Base-by-base conservation (phyloP, 1,284 basidiomycete species). In the Trametes pubescens region DNA sequence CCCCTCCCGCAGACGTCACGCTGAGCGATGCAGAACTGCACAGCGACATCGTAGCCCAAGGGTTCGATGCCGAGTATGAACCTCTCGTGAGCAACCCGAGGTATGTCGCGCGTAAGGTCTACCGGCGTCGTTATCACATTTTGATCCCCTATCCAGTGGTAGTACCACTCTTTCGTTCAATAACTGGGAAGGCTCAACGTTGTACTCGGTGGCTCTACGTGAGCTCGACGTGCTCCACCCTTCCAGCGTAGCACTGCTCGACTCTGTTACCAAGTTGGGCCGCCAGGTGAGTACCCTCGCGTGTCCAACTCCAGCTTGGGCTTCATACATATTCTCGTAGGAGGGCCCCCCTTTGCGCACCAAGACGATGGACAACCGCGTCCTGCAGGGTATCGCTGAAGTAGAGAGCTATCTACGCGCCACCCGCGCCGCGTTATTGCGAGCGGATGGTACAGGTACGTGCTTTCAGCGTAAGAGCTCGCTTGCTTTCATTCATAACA, bases 181-280 rank as follows among this genome's bases (percentile, higher is more conserved):
- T 6, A 51, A 51, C n/a, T 51, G 49, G 49, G 49, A 51, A 18
- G 49, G 49, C 14, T 24, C 49, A 24, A 26, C 49, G 26, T 26
- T 51, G 18, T 51, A 51, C 32, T 51, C 49, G 3, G 16, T 10
- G 49, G 34, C 34, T 13, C 49, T 51, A 16, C 9, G 34, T 13
- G 16, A 29, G 16, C 49, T 51, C 10, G n/a, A 26, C 26, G 49
- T 32, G 3, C 49, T 51, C 26, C 7, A 18, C 11, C 49, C 49
- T 10, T 13, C 24, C 26, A 51, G 49, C 32, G 4, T 10, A 18
- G 8, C 24, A n/a, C 32, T 51, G 32, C 29, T 51, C 24, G 26
- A 29, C 26, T 8, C 26, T 8, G 49, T 51, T 11, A 4, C 34
- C 7, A 34, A 51, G 32, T 14, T 51, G 14, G 34, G 8, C 7